Evolutionary conservation across 1,139 yeast species (phyloP), one percentile per base, ranked within the genome.

Genomic region (Geotrichum klebahnii): DNA sequence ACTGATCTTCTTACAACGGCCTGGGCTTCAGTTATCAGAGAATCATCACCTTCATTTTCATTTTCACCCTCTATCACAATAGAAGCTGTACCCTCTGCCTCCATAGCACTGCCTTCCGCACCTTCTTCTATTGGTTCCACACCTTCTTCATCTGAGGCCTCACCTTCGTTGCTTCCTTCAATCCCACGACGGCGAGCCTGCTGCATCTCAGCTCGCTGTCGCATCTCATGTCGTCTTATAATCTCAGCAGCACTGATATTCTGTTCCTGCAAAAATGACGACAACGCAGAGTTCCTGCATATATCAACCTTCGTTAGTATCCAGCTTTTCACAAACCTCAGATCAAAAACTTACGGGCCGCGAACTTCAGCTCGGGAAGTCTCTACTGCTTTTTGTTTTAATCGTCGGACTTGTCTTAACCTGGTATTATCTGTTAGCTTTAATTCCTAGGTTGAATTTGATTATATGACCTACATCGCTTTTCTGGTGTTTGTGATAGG

Each of bases 171-270:
- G 38, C 57, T 52, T 57, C 65, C 41, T 58, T 65, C 29, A 59
- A 10, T 17, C 31, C 24, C 35, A 19, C 28, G 24, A 17, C 19
- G n/a, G 16, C 28, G 28, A 8, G n/a, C 10, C 4, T 16, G 42
- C 22, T 12, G 34, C 53, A 50, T 57, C 59, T 52, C 65, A 56
- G 60, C 61, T 55, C 60, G 52, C 46, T 58, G 59, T 67, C 65
- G 60, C 68, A 58, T 55, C 61, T 62, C 56, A 69, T 84, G 79
- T 58, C 95, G 72, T 48, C 76, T 69, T 58, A 90, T 75, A 62
- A 90, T 88, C 42, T 80, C 88, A 0, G 97, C 86, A 17, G 50
- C 57, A 32, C 32, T 51, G 40, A 38, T 54, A 36, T 97, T 97
- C 65, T 89, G 96, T 51, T 84, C 70, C 35, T 73, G 59, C 53